These are phyloP conservation scores for Acanthochlamys bracteata DNA, from an alignment of 106 monocot genomes.

Conservation along the genomic window DNA sequence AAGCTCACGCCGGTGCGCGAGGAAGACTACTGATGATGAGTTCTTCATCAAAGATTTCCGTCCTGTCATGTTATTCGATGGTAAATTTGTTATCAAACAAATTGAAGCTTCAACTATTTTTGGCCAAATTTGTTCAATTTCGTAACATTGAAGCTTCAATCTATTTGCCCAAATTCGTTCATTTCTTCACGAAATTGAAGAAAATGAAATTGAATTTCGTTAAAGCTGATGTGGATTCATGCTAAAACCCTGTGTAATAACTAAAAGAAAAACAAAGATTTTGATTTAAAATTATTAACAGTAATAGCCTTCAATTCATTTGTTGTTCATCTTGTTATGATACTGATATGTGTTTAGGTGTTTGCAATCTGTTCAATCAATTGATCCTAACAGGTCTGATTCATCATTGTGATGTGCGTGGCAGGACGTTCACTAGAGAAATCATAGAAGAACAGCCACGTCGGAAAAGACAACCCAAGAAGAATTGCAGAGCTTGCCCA, in stretches of 20 bases:
- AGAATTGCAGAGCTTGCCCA: no score
- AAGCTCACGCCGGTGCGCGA: no score
- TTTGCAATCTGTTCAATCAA: slow-evolving; percentile 67
- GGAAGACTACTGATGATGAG: slow-evolving; percentile 36
- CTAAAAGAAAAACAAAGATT: neutral
- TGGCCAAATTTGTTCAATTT: no score
- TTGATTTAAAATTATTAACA: neutral
- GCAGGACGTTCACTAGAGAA: no score
- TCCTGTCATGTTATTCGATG: slow-evolving; percentile 97
- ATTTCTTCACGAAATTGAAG: neutral
- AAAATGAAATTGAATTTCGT: neutral
- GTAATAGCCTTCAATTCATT: no score
- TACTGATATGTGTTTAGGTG: slow-evolving; percentile 29
- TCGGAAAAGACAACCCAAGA: no score
- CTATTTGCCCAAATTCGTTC: no score
- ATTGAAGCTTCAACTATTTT: no score
- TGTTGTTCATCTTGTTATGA: neutral
- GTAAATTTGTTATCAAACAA: slow-evolving; percentile 15
- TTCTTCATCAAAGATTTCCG: slow-evolving; percentile 68
- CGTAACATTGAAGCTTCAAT: no score
- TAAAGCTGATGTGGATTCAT: no score
- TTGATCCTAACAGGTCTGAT: slow-evolving; percentile 50
- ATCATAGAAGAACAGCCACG: no score
- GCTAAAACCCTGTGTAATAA: no score
- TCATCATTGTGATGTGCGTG: neutral